A percentile compares a stretch with the other conserved stretches of the same genome.
phyloP scores from a whole-genome alignment of 768 basidiomycete species.

The Kwoniella shandongensis region DNA sequence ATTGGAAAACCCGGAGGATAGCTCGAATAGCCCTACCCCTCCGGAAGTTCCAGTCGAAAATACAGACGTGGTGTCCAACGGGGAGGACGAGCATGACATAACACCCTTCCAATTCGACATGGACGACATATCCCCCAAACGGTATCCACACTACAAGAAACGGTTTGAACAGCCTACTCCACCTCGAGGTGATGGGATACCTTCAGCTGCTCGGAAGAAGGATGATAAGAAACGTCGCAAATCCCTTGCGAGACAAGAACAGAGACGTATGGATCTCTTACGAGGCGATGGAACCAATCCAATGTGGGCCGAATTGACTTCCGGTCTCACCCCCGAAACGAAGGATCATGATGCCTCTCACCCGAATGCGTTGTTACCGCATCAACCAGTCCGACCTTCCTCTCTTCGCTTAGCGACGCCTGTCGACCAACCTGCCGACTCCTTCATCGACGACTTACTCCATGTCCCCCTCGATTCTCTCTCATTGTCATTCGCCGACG shows the following conservation, averaged over 20 bases:
- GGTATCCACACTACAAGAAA: too few species aligned
- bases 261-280: conserved; percentile 43
- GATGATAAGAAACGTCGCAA: conserved; percentile 25
- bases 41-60: too few species aligned
- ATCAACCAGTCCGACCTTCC: conserved; percentile 36
- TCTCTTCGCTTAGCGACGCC: conserved; percentile 37
- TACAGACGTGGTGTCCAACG: neutral
- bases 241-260: conserved; percentile 29
- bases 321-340: neutral
- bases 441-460: conserved; percentile 34
- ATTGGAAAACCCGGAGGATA: too few species aligned
- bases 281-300: conserved; percentile 45
- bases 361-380: conserved; percentile 10
- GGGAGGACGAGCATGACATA: conserved; percentile 12
- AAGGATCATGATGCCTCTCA: too few species aligned
- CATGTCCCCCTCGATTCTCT: conserved; percentile 49
- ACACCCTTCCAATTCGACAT: conserved; percentile 29
- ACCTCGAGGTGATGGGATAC: too few species aligned
- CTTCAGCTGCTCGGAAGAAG: conserved; percentile 12
- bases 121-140: conserved; percentile 2
- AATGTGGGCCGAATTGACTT: conserved; percentile 20
- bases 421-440: conserved; percentile 1
- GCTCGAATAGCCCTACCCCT: too few species aligned
- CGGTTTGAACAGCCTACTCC: too few species aligned
- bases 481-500: conserved; percentile 48